These are phyloP conservation scores for Paramecium caudatum DNA, from an alignment of 73 alveolate genomes.

Conservation along the genomic window DNA sequence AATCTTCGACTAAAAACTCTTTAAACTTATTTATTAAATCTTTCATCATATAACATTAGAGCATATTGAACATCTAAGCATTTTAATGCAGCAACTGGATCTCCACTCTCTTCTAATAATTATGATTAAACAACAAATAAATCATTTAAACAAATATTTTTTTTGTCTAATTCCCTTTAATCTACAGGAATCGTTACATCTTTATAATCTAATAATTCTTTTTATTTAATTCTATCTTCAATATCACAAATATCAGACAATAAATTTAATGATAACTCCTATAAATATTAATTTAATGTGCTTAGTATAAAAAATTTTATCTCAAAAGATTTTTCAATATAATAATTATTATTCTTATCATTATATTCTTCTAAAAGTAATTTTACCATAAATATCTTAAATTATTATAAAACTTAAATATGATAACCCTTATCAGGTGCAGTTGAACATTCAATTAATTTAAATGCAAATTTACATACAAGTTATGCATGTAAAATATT, in stretches of 20 bases:
- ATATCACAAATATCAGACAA: conserved; percentile 12
- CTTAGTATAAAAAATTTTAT: conserved; percentile 11
- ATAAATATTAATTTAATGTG: background rate
- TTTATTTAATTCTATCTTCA: conserved; percentile 5
- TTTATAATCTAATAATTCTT: conserved; percentile 2
- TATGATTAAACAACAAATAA: conserved; percentile 18
- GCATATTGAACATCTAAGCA: conserved; percentile 67
- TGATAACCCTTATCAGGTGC: background rate
- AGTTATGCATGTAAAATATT: conserved; percentile 26
- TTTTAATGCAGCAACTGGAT: conserved; percentile 59
- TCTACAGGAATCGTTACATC: conserved; percentile 5
- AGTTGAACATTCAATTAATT: conserved; percentile 21
- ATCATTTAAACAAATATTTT: conserved; percentile 18
- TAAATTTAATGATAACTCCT: background rate
- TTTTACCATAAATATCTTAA: conserved; percentile 20
- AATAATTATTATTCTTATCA: conserved; percentile 3
- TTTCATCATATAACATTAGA: conserved; percentile 22
- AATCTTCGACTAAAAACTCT: background rate
- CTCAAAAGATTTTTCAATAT: conserved; percentile 25
- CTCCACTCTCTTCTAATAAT: conserved; percentile 59
- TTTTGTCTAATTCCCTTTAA: background rate
- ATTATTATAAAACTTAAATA: background rate
- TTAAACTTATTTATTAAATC: background rate
- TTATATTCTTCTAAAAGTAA: conserved; percentile 45
- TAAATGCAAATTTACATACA: conserved; percentile 1